Conservation (phyloP, 2,329 filamentous ascomycete species). For the Fusarium pininemorale region DNA sequence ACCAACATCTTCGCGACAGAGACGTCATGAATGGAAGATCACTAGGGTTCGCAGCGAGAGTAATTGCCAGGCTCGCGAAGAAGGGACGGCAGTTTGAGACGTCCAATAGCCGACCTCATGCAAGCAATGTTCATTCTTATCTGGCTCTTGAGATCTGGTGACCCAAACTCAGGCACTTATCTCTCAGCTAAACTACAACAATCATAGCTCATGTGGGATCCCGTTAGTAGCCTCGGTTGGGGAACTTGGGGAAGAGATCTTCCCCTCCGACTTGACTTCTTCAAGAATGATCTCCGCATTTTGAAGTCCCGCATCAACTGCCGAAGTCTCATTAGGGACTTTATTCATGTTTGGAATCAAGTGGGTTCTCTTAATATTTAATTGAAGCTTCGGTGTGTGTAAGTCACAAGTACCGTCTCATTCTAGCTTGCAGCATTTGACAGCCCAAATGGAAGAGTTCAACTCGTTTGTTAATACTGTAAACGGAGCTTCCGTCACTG, state of each 20-base stretch:
- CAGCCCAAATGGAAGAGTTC: neutral
- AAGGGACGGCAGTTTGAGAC: neutral
- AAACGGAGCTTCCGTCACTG: neutral
- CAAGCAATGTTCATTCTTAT: neutral
- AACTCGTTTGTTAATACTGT: neutral
- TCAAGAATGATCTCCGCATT: neutral
- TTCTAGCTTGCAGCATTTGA: fast-evolving
- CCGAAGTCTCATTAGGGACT: neutral
- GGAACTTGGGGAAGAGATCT: neutral
- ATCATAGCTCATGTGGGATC: neutral
- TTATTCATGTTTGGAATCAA: neutral
- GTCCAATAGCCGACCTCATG: neutral
- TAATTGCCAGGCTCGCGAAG: fast-evolving
- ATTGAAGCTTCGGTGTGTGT: fast-evolving
- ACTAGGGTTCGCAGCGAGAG: too few species aligned
- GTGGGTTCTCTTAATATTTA: neutral
- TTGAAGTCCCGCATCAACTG: neutral
- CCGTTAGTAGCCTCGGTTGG: neutral
- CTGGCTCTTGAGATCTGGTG: neutral
- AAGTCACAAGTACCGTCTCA: neutral
- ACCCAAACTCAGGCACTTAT: neutral
- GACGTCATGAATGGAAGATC: neutral
- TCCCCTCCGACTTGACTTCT: neutral
- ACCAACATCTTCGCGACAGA: fast-evolving
- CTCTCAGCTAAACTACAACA: neutral